Percentiles rank a stretch among this genome's conserved stretches.
These are phyloP conservation scores for Babesia gibsoni DNA, from an alignment of 169 alveolate species.

Conservation along the genomic window DNA sequence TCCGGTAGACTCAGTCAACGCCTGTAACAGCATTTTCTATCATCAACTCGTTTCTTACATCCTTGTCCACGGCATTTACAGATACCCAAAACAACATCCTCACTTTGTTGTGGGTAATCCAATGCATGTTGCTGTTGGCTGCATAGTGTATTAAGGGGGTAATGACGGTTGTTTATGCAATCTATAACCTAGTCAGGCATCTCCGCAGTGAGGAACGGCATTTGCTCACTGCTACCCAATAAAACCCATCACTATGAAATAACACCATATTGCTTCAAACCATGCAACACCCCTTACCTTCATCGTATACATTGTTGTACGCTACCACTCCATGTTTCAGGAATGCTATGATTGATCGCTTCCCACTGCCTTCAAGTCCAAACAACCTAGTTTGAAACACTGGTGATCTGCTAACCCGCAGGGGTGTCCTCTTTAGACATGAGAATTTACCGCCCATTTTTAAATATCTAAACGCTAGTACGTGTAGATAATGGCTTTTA, in stretches of 20 bases:
- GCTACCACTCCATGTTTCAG: neutral
- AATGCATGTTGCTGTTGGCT: slow-evolving; percentile 26
- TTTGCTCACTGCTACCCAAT: too few relatives aligned
- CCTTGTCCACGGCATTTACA: slow-evolving; percentile 13
- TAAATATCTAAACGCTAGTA: neutral
- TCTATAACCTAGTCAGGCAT: too few relatives aligned
- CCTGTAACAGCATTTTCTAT: neutral
- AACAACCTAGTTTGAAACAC: slow-evolving; percentile 1
- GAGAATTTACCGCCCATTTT: slow-evolving; percentile 27
- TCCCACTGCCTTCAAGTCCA: slow-evolving; percentile 7
- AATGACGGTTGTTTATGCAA: too few relatives aligned
- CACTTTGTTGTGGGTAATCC: slow-evolving; percentile 19
- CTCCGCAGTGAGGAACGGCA: too few relatives aligned
- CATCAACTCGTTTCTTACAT: neutral
- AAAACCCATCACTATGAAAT: too few relatives aligned
- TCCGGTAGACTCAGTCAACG: neutral
- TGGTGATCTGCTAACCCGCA: neutral
- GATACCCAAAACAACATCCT: slow-evolving; percentile 39
- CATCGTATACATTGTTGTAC: too few relatives aligned
- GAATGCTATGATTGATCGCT: neutral
- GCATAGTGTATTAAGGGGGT: too few relatives aligned
- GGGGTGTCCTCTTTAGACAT: neutral
- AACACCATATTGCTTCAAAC: too few relatives aligned
- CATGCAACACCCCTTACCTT: too few relatives aligned
- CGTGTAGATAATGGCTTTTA: too few relatives aligned